Conservation (phyloP, 164 flowering plant genomes). For the Nelumbo lutea region DNA sequence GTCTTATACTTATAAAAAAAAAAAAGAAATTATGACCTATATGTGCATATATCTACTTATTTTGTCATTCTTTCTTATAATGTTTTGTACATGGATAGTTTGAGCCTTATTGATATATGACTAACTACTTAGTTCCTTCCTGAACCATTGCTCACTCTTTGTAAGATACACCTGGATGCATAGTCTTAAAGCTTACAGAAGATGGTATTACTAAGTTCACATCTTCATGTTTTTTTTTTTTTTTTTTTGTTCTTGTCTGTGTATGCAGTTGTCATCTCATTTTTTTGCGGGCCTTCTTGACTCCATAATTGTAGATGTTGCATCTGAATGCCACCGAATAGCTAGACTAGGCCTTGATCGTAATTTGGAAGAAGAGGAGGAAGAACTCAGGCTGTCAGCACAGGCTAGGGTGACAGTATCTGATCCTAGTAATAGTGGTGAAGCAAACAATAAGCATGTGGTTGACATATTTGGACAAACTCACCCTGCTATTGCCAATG, state of each 20-base stretch:
- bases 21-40: no score
- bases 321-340: constrained; percentile 93
- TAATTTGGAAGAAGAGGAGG: constrained; percentile 57
- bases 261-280: constrained; percentile 63
- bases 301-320: constrained; percentile 82
- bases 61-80: no score
- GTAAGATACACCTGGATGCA: neutral
- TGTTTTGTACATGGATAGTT: no score
- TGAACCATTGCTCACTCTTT: neutral
- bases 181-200: neutral
- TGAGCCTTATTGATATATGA: neutral
- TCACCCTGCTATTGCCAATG: constrained; percentile 85
- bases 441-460: constrained; percentile 71
- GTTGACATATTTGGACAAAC: constrained; percentile 96
- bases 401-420: constrained; percentile 78
- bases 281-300: constrained; percentile 68
- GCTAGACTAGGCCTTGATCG: constrained; percentile 90
- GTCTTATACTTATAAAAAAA: no score
- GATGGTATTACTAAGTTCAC: neutral
- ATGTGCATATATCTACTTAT: no score
- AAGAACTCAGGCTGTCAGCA: constrained; percentile 78
- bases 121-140: no score
- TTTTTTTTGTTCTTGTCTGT: constrained; percentile 10
- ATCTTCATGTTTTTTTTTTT: neutral
- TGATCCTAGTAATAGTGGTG: constrained; percentile 69